Percentiles rank a stretch among this genome's conserved stretches.
phyloP scores from a whole-genome alignment of 208 protist genomes.

The Plasmodiophora brassicae region DNA sequence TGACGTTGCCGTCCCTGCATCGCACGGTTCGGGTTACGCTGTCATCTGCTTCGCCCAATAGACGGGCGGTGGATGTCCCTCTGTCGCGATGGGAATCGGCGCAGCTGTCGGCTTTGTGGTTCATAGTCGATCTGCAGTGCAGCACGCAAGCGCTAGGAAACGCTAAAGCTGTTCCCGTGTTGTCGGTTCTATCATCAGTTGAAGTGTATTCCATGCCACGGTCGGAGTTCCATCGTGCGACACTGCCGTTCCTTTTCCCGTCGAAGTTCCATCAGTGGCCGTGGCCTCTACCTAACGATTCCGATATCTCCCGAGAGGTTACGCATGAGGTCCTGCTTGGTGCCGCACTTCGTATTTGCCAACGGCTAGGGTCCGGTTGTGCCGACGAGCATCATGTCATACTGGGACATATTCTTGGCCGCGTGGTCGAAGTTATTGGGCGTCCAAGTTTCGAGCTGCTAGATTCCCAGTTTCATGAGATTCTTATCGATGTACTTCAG shows the following conservation, averaged over 20 bases:
- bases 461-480: no score
- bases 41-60: neutral
- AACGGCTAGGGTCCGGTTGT: neutral
- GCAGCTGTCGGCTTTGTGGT: neutral
- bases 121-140: no score
- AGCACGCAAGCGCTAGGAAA: neutral
- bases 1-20: neutral
- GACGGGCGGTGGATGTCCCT: neutral
- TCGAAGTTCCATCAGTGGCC: neutral
- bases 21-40: neutral
- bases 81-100: neutral
- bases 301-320: neutral
- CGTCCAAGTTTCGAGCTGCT: no score
- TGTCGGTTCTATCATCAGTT: neutral
- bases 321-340: neutral
- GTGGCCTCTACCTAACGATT: neutral
- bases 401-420: no score
- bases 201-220: conserved; percentile 15
- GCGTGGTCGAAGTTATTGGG: no score
- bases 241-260: neutral
- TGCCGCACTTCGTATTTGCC: neutral
- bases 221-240: neutral
- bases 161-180: neutral
- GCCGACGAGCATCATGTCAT: no score
- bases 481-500: no score